Percentiles rank a stretch among this genome's conserved stretches.
These are phyloP conservation scores for Sporisorium scitamineum DNA, from an alignment of 1,284 basidiomycete species.

Conservation along the genomic window DNA sequence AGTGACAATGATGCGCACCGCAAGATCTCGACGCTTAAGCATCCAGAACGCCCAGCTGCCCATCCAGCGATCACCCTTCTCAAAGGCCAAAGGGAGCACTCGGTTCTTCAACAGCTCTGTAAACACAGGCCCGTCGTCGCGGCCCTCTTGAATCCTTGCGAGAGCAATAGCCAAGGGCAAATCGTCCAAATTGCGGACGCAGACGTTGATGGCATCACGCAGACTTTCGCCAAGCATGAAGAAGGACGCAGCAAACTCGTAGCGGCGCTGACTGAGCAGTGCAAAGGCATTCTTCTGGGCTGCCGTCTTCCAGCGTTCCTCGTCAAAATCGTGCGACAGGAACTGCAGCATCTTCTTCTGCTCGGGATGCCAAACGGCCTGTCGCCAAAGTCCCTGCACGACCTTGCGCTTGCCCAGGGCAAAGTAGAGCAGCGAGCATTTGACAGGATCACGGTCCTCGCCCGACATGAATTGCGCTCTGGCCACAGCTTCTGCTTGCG, in stretches of 20 bases:
- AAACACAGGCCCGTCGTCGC: constrained; percentile 82
- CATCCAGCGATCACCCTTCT: constrained; percentile 90
- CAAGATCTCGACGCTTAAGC: constrained; percentile 83
- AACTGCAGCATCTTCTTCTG: constrained; percentile 91
- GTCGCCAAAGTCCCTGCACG: constrained; percentile 93
- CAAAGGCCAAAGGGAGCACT: constrained; percentile 85
- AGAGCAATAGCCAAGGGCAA: constrained; percentile 89
- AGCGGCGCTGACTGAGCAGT: constrained; percentile 75
- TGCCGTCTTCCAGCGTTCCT: constrained; percentile 88
- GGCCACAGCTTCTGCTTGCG: constrained; percentile 87
- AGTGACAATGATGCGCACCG: constrained; percentile 81
- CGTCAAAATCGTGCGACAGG: constrained; percentile 87
- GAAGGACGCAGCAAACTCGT: constrained; percentile 86
- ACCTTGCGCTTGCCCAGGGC: constrained; percentile 91
- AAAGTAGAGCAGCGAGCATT: constrained; percentile 92
- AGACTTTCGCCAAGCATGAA: constrained; percentile 90
- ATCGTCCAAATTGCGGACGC: constrained; percentile 86
- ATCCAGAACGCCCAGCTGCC: constrained; percentile 97
- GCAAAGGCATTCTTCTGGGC: constrained; percentile 97
- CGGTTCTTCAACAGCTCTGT: constrained; percentile 78
- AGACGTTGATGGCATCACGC: constrained; percentile 92
- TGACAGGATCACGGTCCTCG: constrained; percentile 79
- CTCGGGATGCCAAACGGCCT: constrained; percentile 93
- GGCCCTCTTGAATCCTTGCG: constrained; percentile 82
- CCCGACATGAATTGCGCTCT: constrained; percentile 86